phyloP scores from a whole-genome alignment of 2,329 filamentous ascomycete genomes.

The Cercospora sojina region DNA sequence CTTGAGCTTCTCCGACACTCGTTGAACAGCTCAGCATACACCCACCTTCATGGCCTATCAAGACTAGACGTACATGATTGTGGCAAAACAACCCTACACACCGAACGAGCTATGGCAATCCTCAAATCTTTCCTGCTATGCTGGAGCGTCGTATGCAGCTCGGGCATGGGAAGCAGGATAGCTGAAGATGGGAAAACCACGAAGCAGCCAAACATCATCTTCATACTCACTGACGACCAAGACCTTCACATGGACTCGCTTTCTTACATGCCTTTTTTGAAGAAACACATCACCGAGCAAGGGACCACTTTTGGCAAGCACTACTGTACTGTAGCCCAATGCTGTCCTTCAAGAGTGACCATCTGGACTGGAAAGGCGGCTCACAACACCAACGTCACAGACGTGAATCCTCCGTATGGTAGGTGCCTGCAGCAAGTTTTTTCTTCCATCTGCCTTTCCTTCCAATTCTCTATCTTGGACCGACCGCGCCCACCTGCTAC shows the following conservation, averaged over 20 bases:
- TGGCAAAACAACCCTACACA: background rate
- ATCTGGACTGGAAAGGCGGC: constrained; percentile 65
- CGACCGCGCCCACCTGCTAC: background rate
- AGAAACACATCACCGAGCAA: constrained; percentile 56
- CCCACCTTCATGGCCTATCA: background rate
- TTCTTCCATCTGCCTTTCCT: background rate
- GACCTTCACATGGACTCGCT: constrained; percentile 62
- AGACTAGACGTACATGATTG: background rate
- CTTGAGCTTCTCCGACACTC: background rate
- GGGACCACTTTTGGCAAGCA: constrained; percentile 63
- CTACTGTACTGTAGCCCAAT: constrained; percentile 65
- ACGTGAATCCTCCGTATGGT: constrained; percentile 56
- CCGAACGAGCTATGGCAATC: background rate
- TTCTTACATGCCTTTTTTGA: constrained; percentile 59
- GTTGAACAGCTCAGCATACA: background rate
- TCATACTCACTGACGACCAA: constrained; percentile 68
- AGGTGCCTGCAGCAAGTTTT: constrained; percentile 24
- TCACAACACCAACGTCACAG: constrained; percentile 70
- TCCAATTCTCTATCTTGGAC: background rate
- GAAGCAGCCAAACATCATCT: constrained; percentile 58
- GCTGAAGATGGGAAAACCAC: background rate
- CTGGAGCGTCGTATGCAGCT: background rate
- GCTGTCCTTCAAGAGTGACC: constrained; percentile 66
- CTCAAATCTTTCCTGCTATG: background rate
- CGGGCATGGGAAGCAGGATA: background rate